A percentile compares a stretch with the other conserved stretches of the same genome.
Conservation (phyloP, 257 asterid species). For the Craterostigma plantagineum region DNA sequence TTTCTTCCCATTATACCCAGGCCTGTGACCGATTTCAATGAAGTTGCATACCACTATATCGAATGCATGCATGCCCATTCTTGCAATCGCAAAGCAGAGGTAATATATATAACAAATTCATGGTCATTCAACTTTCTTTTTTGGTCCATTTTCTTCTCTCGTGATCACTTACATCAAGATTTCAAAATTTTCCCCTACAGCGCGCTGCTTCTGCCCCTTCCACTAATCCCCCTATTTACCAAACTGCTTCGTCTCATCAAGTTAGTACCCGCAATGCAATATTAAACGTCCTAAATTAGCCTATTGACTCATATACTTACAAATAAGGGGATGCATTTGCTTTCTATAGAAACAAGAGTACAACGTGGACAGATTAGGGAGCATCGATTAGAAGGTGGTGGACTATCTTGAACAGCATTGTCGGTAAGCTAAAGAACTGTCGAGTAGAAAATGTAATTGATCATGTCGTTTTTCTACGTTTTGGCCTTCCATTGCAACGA, state of each 20-base stretch:
- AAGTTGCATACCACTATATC: conserved; percentile 61
- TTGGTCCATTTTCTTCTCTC: background rate
- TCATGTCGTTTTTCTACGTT: background rate
- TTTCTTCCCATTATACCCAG: conserved; percentile 23
- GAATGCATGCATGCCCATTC: conserved; percentile 52
- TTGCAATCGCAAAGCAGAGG: conserved; percentile 32
- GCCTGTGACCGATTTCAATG: conserved; percentile 57
- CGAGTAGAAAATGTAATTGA: background rate
- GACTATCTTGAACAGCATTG: conserved; percentile 47
- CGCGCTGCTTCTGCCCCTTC: conserved; percentile 17
- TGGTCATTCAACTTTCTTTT: background rate
- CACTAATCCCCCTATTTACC: conserved; percentile 15
- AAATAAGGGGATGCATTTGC: too few species aligned
- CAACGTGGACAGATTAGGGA: conserved; percentile 51
- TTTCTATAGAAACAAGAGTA: conserved; percentile 22
- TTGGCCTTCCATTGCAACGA: conserved; percentile 26
- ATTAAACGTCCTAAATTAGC: background rate
- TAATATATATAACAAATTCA: conserved; percentile 10
- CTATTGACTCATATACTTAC: background rate
- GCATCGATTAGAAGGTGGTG: conserved; percentile 43
- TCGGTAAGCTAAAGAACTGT: background rate
- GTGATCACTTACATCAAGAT: conserved; percentile 3
- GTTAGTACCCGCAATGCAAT: conserved; percentile 28
- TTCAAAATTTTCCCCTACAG: conserved; percentile 14
- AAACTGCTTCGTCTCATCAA: conserved; percentile 25